A percentile compares a stretch with the other conserved stretches of the same genome.
Evolutionary conservation across 306 rosid genomes (phyloP).

Genomic region (Quercus cerris): DNA sequence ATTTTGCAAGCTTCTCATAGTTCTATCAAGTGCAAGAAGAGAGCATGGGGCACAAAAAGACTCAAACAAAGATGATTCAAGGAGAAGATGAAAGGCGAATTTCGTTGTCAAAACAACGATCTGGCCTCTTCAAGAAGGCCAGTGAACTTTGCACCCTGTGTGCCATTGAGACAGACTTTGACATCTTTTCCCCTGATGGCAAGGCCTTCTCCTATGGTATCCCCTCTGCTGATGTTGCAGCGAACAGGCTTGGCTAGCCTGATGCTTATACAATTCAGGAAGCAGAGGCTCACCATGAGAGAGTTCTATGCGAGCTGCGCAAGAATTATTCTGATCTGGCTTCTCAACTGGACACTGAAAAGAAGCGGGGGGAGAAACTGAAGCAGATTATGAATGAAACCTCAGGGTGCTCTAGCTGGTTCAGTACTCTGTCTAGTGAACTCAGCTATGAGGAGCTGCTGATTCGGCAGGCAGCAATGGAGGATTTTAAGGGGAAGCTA

Average conservation of each 20-base stretch:
- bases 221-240: neutral
- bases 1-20: no score
- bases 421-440: neutral
- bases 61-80: neutral
- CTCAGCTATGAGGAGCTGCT: neutral
- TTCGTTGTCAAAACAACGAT: neutral
- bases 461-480: neutral
- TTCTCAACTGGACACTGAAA: neutral
- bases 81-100: neutral
- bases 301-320: neutral
- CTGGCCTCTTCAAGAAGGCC: slow-evolving; percentile 18
- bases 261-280: neutral
- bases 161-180: neutral
- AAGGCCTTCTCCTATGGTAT: neutral
- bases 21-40: neutral
- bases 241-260: neutral
- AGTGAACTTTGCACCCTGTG: neutral
- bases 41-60: neutral
- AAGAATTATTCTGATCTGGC: neutral
- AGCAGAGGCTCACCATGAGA: neutral
- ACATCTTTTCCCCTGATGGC: slow-evolving; percentile 10
- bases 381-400: neutral
- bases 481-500: neutral
- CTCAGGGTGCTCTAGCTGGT: neutral
- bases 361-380: neutral